Evolutionary conservation across 441 rosid species (phyloP), one percentile per base, ranked within the genome.

Genomic region (Cnidoscolus chayamansa): DNA sequence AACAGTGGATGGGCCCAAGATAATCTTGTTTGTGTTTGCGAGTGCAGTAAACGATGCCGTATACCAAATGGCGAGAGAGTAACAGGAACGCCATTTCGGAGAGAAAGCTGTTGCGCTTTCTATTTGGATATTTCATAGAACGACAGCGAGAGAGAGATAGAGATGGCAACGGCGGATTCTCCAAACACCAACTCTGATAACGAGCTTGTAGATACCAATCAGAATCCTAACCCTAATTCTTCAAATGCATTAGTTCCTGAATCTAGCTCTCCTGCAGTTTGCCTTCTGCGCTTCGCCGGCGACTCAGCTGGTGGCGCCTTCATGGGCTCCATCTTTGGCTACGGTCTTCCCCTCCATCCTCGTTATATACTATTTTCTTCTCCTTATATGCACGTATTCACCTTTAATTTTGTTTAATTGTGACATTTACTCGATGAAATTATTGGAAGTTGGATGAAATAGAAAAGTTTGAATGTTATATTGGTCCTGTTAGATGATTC

Each of bases 281-380:
- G 99, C 71, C 81, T 94, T 71, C 68, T 84, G 75, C 89, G 90
- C 72, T 90, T 85, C 79, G 92, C 88, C 13, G 87, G 86, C 40
- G 97, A 92, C 84, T 80, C 97, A 65, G 88, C 89, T 35, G 85
- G 87, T n/a, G 98, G 98, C 75, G 97, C 97, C 65, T 75, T 92
- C 79, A 86, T 86, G 92, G 98, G 98, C 73, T 86, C 98, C 70
- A 81, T 92, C 65, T 89, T 90, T 69, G 97, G 98, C 58, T 92
- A 81, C 67, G 99, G 98, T 85, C 30, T 43, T 12, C 57, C 6
- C 55, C 32, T 61, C 1, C 43, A 61, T 45, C 19, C 2, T 51
- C 19, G 70, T 8, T n/a, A 40, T 3, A 40, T 40, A 40, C 2
- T 40, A 6, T 40, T 40, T 40, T 3, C 0, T 40, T 40, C 0